Base-by-base conservation (phyloP, 768 basidiomycete genomes). In the Mycena albidolilacea region DNA sequence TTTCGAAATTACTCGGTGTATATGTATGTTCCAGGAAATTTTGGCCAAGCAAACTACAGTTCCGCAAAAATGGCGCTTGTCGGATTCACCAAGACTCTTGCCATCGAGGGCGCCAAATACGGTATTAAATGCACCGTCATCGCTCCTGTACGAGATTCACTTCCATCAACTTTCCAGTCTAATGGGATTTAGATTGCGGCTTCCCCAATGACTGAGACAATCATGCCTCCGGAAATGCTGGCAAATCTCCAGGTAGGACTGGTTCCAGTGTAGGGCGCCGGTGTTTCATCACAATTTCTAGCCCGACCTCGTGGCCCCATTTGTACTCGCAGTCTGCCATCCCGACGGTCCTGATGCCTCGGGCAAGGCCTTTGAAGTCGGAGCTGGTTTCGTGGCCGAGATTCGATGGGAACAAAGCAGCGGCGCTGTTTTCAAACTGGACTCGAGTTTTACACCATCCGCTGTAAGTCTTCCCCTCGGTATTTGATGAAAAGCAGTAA, bases 11-110 rank as follows among this genome's bases (percentile, higher is more conserved):
- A 7, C 52, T 14, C 52, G 48, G 52, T 59, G 44, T 17, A 11
- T 67, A 23, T 43, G 39, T 21, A 12, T 44, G 12, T 37, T 39
- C 12, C 73, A 95, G 94, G 96, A 9, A 98, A 97, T 85, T 95
- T 97, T 80, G 98, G 98, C 11, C 97, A 98, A 83, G 92, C 96
- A 14, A 99, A 99, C 82, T 99, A 99, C 82, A 97, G 96, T 59
- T 96, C 97, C 2, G 97, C 97, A 2, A 99, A 99, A 88, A 97
- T 98, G 95, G 96, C 93, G 75, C 89, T 99, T 44, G 88, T 98
- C 63, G 93, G 87, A 0, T 98, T 98, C 83, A 95, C 97, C 19
- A 96, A 96, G 81, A 96, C 97, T 6, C 89, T 99, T 44, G 96
- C 97, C 4, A 86, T 90, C 30, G 98, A 99, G 82, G 98, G 98